phyloP scores from a whole-genome alignment of 2,329 filamentous ascomycete genomes.

The Fusarium duplospermum region DNA sequence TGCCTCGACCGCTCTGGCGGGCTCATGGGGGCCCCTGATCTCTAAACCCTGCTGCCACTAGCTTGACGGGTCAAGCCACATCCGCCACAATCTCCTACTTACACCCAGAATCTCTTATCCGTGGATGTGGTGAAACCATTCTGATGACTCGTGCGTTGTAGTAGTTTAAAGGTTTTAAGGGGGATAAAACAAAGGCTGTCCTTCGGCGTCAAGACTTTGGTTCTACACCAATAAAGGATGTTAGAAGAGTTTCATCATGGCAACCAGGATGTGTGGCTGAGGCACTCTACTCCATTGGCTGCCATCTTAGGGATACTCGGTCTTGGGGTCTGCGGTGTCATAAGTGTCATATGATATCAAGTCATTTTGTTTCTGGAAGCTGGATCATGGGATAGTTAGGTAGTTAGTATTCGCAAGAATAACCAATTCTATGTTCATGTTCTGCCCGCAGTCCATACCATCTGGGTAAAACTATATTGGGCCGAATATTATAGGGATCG shows the following conservation, averaged over 20 bases:
- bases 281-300: background rate
- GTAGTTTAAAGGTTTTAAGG: background rate
- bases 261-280: background rate
- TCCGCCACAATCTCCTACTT: slow-evolving; percentile 6
- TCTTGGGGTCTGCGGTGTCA: background rate
- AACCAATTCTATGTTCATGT: background rate
- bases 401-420: background rate
- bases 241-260: background rate
- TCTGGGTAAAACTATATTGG: no score
- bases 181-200: no score
- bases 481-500: no score
- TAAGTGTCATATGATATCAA: background rate
- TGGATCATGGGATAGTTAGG: background rate
- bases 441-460: no score
- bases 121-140: background rate
- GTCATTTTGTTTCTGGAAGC: background rate
- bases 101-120: background rate
- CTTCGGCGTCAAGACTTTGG: background rate
- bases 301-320: background rate
- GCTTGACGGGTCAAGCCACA: slow-evolving; percentile 18
- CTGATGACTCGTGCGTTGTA: background rate
- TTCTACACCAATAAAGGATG: background rate
- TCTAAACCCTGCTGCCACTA: slow-evolving; percentile 7
- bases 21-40: slow-evolving; percentile 7
- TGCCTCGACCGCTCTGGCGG: slow-evolving; percentile 11